Evolutionary conservation across 768 basidiomycete genomes (phyloP).

Genomic region (Rhizopogon vesiculosus): DNA sequence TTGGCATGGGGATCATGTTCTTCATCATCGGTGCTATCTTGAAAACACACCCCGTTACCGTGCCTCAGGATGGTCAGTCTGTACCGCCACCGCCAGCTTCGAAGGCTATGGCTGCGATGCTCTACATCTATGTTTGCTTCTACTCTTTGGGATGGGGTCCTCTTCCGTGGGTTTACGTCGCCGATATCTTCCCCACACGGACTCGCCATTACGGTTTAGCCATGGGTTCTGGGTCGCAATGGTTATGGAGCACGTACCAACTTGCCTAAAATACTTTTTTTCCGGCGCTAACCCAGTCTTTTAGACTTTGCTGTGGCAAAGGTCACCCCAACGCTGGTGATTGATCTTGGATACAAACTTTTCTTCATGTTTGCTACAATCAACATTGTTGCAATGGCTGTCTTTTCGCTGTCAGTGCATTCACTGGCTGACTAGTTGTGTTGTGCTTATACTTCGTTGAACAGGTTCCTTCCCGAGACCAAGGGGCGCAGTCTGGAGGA

Average conservation of each 20-base stretch:
- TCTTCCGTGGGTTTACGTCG: slow-evolving; percentile 61
- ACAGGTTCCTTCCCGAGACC: slow-evolving; percentile 56
- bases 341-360: slow-evolving; percentile 63
- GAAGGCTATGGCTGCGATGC: slow-evolving; percentile 80
- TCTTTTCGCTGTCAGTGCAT: slow-evolving; percentile 54
- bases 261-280: not conserved
- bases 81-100: slow-evolving; percentile 43
- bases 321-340: slow-evolving; percentile 60
- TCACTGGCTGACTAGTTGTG: not conserved
- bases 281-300: not conserved
- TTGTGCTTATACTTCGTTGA: not conserved
- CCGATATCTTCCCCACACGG: slow-evolving; percentile 85
- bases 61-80: slow-evolving; percentile 35
- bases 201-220: slow-evolving; percentile 80
- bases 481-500: slow-evolving; percentile 53
- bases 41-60: slow-evolving; percentile 60
- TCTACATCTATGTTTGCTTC: slow-evolving; percentile 85
- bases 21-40: slow-evolving; percentile 83
- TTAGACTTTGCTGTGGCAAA: slow-evolving; percentile 71
- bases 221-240: slow-evolving; percentile 71
- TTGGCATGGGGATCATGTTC: slow-evolving; percentile 78
- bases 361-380: slow-evolving; percentile 76
- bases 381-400: slow-evolving; percentile 66
- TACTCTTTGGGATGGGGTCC: slow-evolving; percentile 88
- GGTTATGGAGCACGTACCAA: slow-evolving; percentile 68